Evolutionary conservation across 2,329 filamentous ascomycete species (phyloP).

Genomic region (Zymoseptoria ardabiliae): DNA sequence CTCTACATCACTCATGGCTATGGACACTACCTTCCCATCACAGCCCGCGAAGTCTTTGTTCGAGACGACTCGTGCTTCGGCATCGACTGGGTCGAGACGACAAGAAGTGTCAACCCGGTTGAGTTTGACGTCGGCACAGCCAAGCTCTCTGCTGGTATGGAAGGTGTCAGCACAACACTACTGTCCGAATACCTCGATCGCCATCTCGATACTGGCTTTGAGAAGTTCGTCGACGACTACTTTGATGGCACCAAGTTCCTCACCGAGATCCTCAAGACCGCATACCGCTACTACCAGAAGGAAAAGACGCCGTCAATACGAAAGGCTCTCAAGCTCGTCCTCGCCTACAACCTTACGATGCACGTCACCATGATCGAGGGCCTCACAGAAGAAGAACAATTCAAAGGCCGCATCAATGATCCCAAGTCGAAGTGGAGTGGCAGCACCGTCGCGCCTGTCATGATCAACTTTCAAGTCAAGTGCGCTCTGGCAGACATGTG

Average conservation of each 20-base stretch:
- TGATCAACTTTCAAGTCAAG: constrained; percentile 99
- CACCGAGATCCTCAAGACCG: constrained; percentile 92
- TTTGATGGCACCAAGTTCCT: constrained; percentile 94
- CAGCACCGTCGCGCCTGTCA: constrained; percentile 86
- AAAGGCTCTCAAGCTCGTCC: constrained; percentile 88
- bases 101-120: constrained; percentile 54
- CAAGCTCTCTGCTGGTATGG: constrained; percentile 79
- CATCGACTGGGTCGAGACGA: constrained; percentile 89
- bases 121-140: constrained; percentile 83
- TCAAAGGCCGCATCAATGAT: constrained; percentile 79
- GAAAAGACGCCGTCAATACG: constrained; percentile 84
- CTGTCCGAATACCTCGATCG: constrained; percentile 90
- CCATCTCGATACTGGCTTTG: constrained; percentile 86
- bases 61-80: constrained; percentile 87
- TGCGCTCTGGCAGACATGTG: constrained; percentile 95
- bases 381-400: constrained; percentile 67
- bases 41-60: constrained; percentile 88
- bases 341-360: constrained; percentile 91
- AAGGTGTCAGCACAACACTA: constrained; percentile 73
- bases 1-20: constrained; percentile 96
- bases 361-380: constrained; percentile 94
- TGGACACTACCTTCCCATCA: constrained; percentile 84
- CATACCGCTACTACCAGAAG: constrained; percentile 85
- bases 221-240: constrained; percentile 90
- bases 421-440: constrained; percentile 80